Base-by-base conservation (phyloP, 495 filamentous ascomycete genomes). In the Talaromyces stipitatus region DNA sequence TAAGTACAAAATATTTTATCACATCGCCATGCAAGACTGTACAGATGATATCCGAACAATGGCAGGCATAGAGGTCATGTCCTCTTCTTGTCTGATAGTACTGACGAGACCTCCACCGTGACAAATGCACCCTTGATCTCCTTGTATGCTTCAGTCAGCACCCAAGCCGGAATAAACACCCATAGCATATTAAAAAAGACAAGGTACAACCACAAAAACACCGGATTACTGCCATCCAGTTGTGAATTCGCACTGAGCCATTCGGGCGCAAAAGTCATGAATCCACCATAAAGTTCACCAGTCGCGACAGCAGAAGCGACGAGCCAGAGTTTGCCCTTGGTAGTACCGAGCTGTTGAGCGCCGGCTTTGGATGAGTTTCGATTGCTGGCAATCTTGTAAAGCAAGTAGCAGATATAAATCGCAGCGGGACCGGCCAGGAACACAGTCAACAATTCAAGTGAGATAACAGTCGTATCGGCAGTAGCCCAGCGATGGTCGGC, bases 211-310 rank as follows among this genome's bases (percentile, higher is more conserved):
- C 89, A 86, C 61, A 87, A 66, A 64, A 92, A 96, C 79, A 97
- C 91, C 59, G 82, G 87, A 62, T 95, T 91, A 58, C 81, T 83
- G 0, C 83, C 87, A 61, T 92, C 85, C 62, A 97, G 77, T 69
- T 90, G 90, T 58, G 82, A 68, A 57, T 78, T 88, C 2, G 85
- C 88, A 3, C 80, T 86, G 55, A 97, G 70, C 92, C 91, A 97
- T 74, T 97, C 92, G 12, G 92, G 92, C 61, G 82, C 86, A 72
- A 97, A 97, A 0, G 92, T 97, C 89, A 97, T 97, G 67, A 87
- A 96, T 78, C 89, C 91, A 33, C 92, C 92, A 72, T 97, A 97
- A 11, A 97, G 67, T 76, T 97, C 92, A n/a, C 83, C 91, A 6
- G 89, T 92, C n/a, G 92, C 92, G 51, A 96, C 69, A 23, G 90